These are phyloP conservation scores for Pistacia atlantica DNA, from an alignment of 345 rosid species.

Conservation along the genomic window DNA sequence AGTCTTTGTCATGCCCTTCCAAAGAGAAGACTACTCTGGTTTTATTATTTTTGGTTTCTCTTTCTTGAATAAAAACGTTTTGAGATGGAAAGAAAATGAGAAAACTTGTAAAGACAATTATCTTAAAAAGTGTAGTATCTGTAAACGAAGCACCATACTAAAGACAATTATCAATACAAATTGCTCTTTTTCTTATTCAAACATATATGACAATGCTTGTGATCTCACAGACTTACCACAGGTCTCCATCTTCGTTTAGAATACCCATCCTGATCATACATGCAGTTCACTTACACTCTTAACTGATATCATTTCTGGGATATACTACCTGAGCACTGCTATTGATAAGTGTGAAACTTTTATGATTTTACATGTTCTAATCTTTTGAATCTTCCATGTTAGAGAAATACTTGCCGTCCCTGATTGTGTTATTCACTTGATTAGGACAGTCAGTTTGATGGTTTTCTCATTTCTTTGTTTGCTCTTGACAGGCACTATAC, in stretches of 20 bases:
- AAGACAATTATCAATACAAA: no score
- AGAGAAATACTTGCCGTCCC: neutral
- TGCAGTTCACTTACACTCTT: neutral
- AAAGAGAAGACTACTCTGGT: neutral
- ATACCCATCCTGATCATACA: neutral
- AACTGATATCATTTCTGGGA: neutral
- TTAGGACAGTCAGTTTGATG: neutral
- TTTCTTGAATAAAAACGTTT: neutral
- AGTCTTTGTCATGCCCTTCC: neutral
- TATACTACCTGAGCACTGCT: neutral
- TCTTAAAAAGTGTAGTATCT: no score
- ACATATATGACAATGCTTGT: no score
- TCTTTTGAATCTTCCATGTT: neutral
- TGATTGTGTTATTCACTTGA: neutral
- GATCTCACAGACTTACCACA: no score
- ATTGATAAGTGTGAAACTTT: neutral
- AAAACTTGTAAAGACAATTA: no score
- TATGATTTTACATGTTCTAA: neutral
- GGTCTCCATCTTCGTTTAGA: neutral
- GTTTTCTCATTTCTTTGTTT: no score
- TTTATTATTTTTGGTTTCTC: neutral
- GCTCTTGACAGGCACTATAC: no score
- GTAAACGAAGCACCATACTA: no score
- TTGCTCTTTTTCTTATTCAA: no score
- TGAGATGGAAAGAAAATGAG: neutral